Percentiles rank a stretch among this genome's conserved stretches.
phyloP scores from a whole-genome alignment of 1,284 basidiomycete genomes.

The Pseudozyma hubeiensis region DNA sequence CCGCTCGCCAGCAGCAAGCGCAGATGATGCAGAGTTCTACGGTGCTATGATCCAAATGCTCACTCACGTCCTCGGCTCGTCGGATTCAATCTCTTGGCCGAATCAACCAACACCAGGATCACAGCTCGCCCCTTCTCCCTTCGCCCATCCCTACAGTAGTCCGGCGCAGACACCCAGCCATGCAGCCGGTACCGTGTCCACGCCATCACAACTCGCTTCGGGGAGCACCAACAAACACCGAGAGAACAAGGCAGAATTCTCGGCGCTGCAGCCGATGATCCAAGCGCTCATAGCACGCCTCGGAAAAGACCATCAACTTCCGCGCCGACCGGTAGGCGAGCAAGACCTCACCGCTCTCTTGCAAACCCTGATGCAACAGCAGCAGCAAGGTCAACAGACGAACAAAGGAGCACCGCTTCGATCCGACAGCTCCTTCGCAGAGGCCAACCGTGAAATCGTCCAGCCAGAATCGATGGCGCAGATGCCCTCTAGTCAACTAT shows the following conservation, averaged over 20 bases:
- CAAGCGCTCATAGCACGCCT: constrained; percentile 46
- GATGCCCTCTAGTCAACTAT: neutral
- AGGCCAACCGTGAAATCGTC: neutral
- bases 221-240: constrained; percentile 5
- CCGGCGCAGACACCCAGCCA: constrained; percentile 35
- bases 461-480: constrained; percentile 6
- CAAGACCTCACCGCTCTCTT: constrained; percentile 57
- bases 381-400: constrained; percentile 36
- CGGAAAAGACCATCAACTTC: constrained; percentile 36
- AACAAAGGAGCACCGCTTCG: neutral
- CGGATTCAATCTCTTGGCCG: constrained; percentile 47
- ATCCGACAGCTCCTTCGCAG: constrained; percentile 1
- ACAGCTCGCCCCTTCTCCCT: constrained; percentile 42
- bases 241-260: constrained; percentile 24
- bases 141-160: constrained; percentile 32
- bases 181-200: constrained; percentile 1
- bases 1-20: constrained; percentile 16
- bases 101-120: constrained; percentile 36
- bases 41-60: constrained; percentile 60
- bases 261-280: constrained; percentile 50
- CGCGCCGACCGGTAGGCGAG: constrained; percentile 43
- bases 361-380: constrained; percentile 55
- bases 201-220: constrained; percentile 1
- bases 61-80: constrained; percentile 58
- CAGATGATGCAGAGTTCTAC: constrained; percentile 53